Base-by-base conservation (phyloP, 2,329 filamentous ascomycete genomes). In the Venturia asperata region DNA sequence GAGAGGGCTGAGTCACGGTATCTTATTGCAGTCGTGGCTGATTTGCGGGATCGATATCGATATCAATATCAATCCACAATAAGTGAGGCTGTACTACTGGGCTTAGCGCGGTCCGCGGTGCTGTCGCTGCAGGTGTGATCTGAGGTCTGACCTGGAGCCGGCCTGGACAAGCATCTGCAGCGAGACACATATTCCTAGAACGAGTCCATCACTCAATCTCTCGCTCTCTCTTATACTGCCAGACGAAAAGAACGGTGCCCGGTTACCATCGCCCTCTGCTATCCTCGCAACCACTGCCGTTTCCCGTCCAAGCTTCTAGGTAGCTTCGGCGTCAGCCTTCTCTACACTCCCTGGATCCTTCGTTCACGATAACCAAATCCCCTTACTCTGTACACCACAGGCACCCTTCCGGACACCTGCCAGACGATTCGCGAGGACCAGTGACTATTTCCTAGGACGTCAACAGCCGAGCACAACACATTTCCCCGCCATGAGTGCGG, bases 401-500 rank as follows among this genome's bases (percentile, higher is more conserved):
- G 30, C 27, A 34, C 27, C 17, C 37, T 55, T 65, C 65, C 68
- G 66, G 63, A 68, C 68, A 67, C 67, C 66, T 66, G 49, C 63
- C 52, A 19, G 15, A 34, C 52, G n/a, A 34, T 11, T n/a, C 52
- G n/a, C 15, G 1, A 34, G 19, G 15, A 37, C 1, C 52, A 19
- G 27, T 34, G 30, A 37, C 24, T 15, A n/a, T 15, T n/a, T 27
- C 13, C 37, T 17, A 58, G 30, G n/a, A 9, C 30, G 9, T 9
- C 13, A 11, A n/a, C n/a, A 3, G 19, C 30, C 19, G 13, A 27
- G n/a, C 52, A 37, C 19, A 37, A n/a, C 63, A 64, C 64, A 65
- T n/a, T 17, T 21, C 34, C 64, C 68, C 72, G 67, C 70, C 69
- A 77, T 77, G 76, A 77, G 76, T 68, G 72, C 76, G 69, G 71